These are phyloP conservation scores for Akanthomyces lecanii DNA, from an alignment of 2,329 filamentous ascomycete species.

Conservation along the genomic window DNA sequence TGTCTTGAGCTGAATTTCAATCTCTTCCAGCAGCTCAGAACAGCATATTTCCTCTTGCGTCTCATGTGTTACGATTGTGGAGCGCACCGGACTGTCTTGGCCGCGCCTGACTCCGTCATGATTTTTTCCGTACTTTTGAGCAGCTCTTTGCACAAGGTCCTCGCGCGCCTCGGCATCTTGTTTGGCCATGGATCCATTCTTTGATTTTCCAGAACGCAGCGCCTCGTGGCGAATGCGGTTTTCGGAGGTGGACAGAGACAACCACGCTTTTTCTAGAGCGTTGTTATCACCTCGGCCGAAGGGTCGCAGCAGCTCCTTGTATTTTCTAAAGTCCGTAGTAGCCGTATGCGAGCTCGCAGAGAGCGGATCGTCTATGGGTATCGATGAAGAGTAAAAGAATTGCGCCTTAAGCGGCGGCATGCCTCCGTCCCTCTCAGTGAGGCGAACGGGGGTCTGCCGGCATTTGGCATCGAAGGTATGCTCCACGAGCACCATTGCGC, in stretches of 20 bases:
- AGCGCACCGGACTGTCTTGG: slow-evolving; percentile 23
- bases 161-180: slow-evolving; percentile 34
- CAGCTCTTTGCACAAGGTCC: slow-evolving; percentile 40
- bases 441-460: slow-evolving; percentile 46
- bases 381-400: slow-evolving; percentile 80
- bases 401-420: slow-evolving; percentile 62
- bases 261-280: slow-evolving; percentile 74
- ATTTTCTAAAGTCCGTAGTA: slow-evolving; percentile 46
- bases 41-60: slow-evolving; percentile 8
- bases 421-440: slow-evolving; percentile 37
- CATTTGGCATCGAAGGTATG: slow-evolving; percentile 62
- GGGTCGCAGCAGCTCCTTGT: slow-evolving; percentile 64
- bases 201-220: slow-evolving; percentile 20
- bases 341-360: slow-evolving; percentile 55
- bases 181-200: slow-evolving; percentile 27
- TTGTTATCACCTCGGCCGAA: slow-evolving; percentile 78
- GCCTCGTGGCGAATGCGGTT: slow-evolving; percentile 45
- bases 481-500: slow-evolving; percentile 19
- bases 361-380: slow-evolving; percentile 86
- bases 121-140: slow-evolving; percentile 43
- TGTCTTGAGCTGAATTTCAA: not conserved
- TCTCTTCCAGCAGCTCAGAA: not conserved
- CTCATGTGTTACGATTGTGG: not conserved
- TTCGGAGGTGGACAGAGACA: slow-evolving; percentile 49
- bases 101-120: slow-evolving; percentile 37